Conservation (phyloP, 495 filamentous ascomycete genomes). For the Penicillium paxilli region DNA sequence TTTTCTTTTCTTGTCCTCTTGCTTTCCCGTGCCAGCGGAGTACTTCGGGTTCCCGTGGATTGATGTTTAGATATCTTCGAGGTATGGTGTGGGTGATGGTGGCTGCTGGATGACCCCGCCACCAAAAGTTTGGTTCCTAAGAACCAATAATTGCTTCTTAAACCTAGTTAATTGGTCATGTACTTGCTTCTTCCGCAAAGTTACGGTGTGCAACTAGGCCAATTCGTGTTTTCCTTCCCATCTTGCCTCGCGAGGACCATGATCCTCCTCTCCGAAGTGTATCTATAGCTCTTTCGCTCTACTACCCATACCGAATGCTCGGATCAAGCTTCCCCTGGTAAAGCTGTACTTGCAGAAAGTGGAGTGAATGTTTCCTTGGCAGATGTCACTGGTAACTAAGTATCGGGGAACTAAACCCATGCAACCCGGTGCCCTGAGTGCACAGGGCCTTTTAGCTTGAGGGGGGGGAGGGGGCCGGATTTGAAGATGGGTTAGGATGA, state of each 20-base stretch:
- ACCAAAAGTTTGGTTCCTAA: constrained; percentile 9
- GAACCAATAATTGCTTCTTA: not conserved
- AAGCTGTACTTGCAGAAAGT: constrained; percentile 23
- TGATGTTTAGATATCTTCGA: not conserved
- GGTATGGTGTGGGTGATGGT: constrained; percentile 3
- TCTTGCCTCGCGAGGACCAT: not conserved
- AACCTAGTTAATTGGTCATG: not conserved
- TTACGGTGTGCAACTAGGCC: constrained; percentile 32
- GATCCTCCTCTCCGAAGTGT: not conserved
- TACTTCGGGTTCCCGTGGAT: not conserved
- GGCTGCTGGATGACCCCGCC: constrained; percentile 19
- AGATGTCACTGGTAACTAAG: constrained; percentile 21
- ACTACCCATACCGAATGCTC: not conserved
- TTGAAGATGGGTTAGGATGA: not conserved
- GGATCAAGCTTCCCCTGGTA: constrained; percentile 20
- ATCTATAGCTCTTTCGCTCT: not conserved
- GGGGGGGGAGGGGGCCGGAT: not conserved
- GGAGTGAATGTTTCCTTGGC: constrained; percentile 20
- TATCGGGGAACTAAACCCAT: constrained; percentile 2
- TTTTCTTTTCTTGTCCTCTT: not conserved
- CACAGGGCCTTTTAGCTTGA: not conserved
- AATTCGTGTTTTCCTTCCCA: constrained; percentile 1
- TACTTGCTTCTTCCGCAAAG: constrained; percentile 1
- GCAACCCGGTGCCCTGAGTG: not conserved
- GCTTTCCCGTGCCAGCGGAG: not conserved